Percentiles rank a stretch among this genome's conserved stretches.
These are phyloP conservation scores for Artemisia tridentata DNA, from an alignment of 129 eudicot genomes.

Conservation along the genomic window DNA sequence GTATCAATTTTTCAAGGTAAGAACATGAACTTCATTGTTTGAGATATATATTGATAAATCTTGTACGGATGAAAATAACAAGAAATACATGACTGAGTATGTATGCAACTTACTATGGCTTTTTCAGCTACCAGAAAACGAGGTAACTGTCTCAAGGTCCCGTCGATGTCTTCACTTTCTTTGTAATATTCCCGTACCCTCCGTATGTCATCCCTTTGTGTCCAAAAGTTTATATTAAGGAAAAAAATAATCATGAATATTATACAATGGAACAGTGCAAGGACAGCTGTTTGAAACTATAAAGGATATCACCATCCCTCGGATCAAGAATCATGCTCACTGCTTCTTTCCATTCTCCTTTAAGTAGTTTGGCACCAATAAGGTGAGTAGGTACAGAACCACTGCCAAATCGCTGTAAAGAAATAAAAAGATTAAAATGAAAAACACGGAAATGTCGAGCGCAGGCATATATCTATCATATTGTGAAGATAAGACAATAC, in stretches of 20 bases:
- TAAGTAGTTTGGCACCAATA: constrained; percentile 79
- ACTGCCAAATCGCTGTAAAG: constrained; percentile 85
- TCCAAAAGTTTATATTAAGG: constrained; percentile 42
- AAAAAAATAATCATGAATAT: constrained; percentile 11
- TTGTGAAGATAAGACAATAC: no score
- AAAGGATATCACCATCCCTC: constrained; percentile 98
- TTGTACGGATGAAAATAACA: background rate
- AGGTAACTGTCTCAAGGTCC: constrained; percentile 80
- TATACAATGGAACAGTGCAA: background rate
- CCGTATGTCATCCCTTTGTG: constrained; percentile 73
- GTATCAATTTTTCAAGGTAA: background rate
- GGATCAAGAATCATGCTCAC: constrained; percentile 92
- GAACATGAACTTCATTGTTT: background rate
- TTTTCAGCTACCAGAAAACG: constrained; percentile 85
- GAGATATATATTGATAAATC: background rate
- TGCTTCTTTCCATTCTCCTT: constrained; percentile 89
- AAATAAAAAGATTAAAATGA: constrained; percentile 1
- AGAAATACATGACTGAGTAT: constrained; percentile 10
- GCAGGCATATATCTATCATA: background rate
- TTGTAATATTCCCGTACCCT: constrained; percentile 77
- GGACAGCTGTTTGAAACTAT: background rate
- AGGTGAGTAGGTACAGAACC: constrained; percentile 87
- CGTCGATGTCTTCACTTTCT: constrained; percentile 82
- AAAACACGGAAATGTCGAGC: background rate
- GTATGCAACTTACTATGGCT: constrained; percentile 69